Conservation (phyloP, 1,284 basidiomycete species). For the Microbotryum saponariae region DNA sequence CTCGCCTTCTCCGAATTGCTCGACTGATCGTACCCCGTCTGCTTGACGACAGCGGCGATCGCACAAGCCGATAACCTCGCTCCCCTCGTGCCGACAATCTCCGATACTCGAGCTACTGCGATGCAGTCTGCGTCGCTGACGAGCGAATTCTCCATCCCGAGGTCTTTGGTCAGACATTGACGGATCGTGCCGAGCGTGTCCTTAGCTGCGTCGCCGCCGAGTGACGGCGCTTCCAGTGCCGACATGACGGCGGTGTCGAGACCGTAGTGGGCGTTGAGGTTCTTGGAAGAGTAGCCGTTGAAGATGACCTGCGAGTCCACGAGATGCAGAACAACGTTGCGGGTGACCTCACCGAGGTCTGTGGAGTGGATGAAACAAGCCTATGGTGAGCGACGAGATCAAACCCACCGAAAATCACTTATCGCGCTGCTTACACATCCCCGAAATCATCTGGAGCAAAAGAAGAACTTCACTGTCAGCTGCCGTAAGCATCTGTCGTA, state of each 20-base stretch:
- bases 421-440: constrained; percentile 59
- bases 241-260: constrained; percentile 91
- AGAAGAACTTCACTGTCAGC: neutral
- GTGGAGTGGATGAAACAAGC: neutral
- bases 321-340: constrained; percentile 75
- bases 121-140: constrained; percentile 50
- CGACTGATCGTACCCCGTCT: constrained; percentile 58
- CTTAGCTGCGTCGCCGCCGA: constrained; percentile 15
- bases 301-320: constrained; percentile 71
- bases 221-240: constrained; percentile 54
- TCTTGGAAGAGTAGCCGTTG: constrained; percentile 61
- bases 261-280: constrained; percentile 82
- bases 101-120: constrained; percentile 71
- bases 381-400: neutral
- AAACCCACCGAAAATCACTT: constrained; percentile 2
- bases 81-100: constrained; percentile 71
- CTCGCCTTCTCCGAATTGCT: constrained; percentile 45
- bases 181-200: constrained; percentile 24
- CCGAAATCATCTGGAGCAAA: constrained; percentile 66
- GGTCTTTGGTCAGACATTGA: constrained; percentile 46
- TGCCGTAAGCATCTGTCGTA: neutral
- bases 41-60: constrained; percentile 73
- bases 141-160: constrained; percentile 55
- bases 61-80: constrained; percentile 77
- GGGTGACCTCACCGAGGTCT: constrained; percentile 84